Conservation (phyloP, 2,329 filamentous ascomycete genomes). For the Diplocarpon mali region DNA sequence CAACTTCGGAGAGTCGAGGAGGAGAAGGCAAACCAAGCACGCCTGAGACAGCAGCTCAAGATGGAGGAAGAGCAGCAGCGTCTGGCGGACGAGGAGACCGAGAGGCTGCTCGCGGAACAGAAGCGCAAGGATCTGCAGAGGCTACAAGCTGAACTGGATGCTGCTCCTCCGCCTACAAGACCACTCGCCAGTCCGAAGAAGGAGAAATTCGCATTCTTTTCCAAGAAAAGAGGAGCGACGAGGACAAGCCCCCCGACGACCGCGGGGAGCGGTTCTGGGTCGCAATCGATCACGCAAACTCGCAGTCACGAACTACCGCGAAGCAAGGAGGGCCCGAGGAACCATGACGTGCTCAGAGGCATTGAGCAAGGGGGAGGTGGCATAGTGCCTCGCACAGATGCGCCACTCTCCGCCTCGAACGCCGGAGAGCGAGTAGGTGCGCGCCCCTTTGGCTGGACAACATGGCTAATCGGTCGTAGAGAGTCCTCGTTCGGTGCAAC, state of each 20-base stretch:
- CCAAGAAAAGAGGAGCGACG: constrained; percentile 17
- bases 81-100: constrained; percentile 17
- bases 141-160: constrained; percentile 24
- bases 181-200: constrained; percentile 13
- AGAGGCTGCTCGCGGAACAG: constrained; percentile 22
- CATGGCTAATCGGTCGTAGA: constrained; percentile 30
- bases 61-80: constrained; percentile 10
- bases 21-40: constrained; percentile 11
- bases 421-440: constrained; percentile 59
- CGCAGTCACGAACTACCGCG: constrained; percentile 11
- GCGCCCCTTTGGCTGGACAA: not conserved
- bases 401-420: constrained; percentile 71
- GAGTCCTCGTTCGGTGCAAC: constrained; percentile 62
- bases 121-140: constrained; percentile 27
- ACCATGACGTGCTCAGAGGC: constrained; percentile 5
- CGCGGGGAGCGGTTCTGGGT: constrained; percentile 7
- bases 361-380: constrained; percentile 22
- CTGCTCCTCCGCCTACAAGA: constrained; percentile 14
- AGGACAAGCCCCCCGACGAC: constrained; percentile 12
- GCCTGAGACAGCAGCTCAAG: constrained; percentile 4
- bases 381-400: constrained; percentile 50
- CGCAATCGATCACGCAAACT: constrained; percentile 4
- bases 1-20: constrained; percentile 5
- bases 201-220: constrained; percentile 25
- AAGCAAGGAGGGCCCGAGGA: constrained; percentile 2